phyloP scores from a whole-genome alignment of 805 yeast species.

The Kodamaea neixiangensis region DNA sequence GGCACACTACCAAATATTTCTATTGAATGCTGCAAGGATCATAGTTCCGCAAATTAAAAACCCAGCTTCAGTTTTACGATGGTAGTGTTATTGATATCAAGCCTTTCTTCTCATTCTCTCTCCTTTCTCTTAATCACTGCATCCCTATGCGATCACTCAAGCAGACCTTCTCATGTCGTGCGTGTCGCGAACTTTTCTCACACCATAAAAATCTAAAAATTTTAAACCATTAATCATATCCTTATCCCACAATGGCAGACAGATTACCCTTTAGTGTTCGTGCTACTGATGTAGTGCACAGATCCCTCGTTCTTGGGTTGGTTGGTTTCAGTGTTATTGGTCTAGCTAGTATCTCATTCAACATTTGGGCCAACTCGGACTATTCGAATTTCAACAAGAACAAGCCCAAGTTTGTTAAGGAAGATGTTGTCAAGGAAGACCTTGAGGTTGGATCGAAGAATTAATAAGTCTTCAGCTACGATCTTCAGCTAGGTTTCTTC shows the following conservation, averaged over 20 bases:
- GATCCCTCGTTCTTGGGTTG: conserved; percentile 42
- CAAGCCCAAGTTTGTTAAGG: conserved; percentile 39
- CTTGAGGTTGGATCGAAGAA: no score
- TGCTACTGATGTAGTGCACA: conserved; percentile 45
- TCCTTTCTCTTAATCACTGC: no score
- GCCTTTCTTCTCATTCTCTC: neutral
- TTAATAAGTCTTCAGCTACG: no score
- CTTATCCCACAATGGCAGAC: conserved; percentile 11
- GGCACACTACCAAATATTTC: neutral
- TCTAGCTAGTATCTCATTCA: conserved; percentile 39
- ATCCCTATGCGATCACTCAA: neutral
- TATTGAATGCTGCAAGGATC: no score
- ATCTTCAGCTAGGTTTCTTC: no score
- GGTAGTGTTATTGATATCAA: no score
- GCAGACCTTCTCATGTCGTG: neutral
- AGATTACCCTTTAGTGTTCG: conserved; percentile 45
- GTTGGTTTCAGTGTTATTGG: conserved; percentile 45
- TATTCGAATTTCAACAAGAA: conserved; percentile 42
- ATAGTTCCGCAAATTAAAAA: no score
- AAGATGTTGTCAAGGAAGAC: conserved; percentile 27
- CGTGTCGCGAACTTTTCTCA: conserved; percentile 4
- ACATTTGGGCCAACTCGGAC: conserved; percentile 46
- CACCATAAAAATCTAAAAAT: conserved; percentile 3
- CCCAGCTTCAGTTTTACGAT: no score
- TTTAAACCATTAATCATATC: neutral